These are phyloP conservation scores for Lachnellula subtilissima DNA, from an alignment of 2,329 filamentous ascomycete genomes.

Conservation along the genomic window DNA sequence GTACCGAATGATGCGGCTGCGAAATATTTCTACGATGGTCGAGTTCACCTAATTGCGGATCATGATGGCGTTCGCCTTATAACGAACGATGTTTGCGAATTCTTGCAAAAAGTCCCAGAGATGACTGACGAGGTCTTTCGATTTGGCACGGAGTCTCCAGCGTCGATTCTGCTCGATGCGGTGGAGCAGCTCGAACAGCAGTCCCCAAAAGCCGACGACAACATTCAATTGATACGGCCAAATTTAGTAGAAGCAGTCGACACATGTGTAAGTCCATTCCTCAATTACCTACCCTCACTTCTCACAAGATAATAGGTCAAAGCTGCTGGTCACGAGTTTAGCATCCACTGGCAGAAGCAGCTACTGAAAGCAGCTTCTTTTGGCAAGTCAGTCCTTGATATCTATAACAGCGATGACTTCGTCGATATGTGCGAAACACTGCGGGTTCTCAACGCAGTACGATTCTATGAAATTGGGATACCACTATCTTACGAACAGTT, in stretches of 20 bases:
- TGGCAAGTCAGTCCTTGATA: conserved; percentile 92
- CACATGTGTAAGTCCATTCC: conserved; percentile 54
- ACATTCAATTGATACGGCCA: conserved; percentile 87
- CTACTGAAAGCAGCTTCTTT: conserved; percentile 95
- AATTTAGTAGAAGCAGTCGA: conserved; percentile 91
- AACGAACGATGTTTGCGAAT: conserved; percentile 93
- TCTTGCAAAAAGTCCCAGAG: conserved; percentile 86
- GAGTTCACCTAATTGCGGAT: conserved; percentile 79
- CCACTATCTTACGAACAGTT: conserved; percentile 93
- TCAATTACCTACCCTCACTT: not conserved
- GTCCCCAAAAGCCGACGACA: conserved; percentile 94
- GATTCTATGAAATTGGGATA: conserved; percentile 86
- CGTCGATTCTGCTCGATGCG: conserved; percentile 89
- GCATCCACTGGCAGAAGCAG: conserved; percentile 87
- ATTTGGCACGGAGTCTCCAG: conserved; percentile 79
- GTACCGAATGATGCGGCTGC: conserved; percentile 74
- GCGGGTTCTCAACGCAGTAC: conserved; percentile 85
- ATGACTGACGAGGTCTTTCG: conserved; percentile 87
- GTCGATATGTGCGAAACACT: conserved; percentile 97
- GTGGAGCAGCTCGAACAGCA: conserved; percentile 87
- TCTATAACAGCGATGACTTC: conserved; percentile 98
- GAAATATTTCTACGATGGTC: conserved; percentile 83
- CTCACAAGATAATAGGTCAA: conserved; percentile 47
- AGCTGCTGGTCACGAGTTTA: conserved; percentile 89
- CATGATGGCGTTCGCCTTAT: conserved; percentile 84